phyloP scores from a whole-genome alignment of 371 early-diverging fungal species.

The Coemansia sp. region DNA sequence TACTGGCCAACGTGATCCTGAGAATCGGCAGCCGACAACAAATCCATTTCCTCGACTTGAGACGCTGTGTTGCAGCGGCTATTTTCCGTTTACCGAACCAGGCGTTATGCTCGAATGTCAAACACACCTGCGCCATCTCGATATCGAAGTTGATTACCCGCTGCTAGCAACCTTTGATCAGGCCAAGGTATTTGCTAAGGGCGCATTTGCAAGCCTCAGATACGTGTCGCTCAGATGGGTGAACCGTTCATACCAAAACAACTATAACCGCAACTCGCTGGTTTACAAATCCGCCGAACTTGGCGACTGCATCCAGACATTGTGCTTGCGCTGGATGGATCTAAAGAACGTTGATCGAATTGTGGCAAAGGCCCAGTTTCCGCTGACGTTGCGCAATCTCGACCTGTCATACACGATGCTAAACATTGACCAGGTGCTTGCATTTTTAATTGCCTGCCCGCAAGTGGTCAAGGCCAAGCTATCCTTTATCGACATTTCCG shows the following conservation, averaged over 20 bases:
- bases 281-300: background rate
- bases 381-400: background rate
- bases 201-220: background rate
- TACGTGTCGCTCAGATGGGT: background rate
- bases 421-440: slow-evolving; percentile 1
- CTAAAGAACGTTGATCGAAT: background rate
- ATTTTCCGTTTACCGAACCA: background rate
- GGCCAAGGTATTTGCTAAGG: background rate
- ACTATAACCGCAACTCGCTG: background rate
- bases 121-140: background rate
- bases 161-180: background rate
- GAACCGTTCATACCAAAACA: background rate
- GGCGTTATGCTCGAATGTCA: background rate
- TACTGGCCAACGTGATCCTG: background rate
- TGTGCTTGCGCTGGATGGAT: background rate
- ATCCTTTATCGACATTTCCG: background rate
- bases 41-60: slow-evolving; percentile 2
- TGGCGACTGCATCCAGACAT: background rate
- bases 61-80: background rate
- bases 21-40: background rate
- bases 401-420: background rate
- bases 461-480: background rate
- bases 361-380: background rate
- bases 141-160: background rate
- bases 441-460: background rate